A percentile compares a stretch with the other conserved stretches of the same genome.
Conservation (phyloP, 495 filamentous ascomycete genomes). For the Cercophora scortea region DNA sequence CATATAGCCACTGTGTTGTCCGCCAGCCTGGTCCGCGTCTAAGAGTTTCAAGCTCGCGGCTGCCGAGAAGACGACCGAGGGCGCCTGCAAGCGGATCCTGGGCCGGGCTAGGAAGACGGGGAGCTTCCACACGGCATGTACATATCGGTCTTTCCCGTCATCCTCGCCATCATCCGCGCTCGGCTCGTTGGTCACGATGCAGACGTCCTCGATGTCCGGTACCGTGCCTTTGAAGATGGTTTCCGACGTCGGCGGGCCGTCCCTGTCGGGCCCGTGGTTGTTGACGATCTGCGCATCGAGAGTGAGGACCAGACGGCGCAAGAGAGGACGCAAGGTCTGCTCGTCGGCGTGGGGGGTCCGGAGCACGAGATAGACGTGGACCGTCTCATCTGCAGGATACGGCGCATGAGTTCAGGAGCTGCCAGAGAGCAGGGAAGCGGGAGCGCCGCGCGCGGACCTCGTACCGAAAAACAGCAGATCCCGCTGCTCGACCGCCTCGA, state of each 20-base stretch:
- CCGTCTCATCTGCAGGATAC: constrained; percentile 59
- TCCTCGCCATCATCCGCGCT: constrained; percentile 25
- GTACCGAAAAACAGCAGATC: constrained; percentile 62
- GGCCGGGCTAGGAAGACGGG: constrained; percentile 71
- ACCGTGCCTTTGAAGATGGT: constrained; percentile 57
- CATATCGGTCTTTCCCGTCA: constrained; percentile 30
- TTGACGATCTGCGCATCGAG: constrained; percentile 68
- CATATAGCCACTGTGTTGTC: constrained; percentile 60
- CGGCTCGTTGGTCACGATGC: constrained; percentile 49
- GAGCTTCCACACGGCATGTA: constrained; percentile 75
- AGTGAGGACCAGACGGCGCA: constrained; percentile 56
- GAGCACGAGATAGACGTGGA: constrained; percentile 65
- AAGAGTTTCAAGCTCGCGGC: constrained; percentile 58
- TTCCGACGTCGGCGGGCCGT: constrained; percentile 49
- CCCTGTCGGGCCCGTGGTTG: constrained; percentile 36
- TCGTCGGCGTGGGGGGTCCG: constrained; percentile 57
- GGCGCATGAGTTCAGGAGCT: constrained; percentile 21
- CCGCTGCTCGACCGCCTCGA: constrained; percentile 40
- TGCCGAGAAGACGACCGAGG: constrained; percentile 68
- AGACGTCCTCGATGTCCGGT: constrained; percentile 51
- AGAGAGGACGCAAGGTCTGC: constrained; percentile 47
- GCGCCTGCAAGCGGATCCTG: constrained; percentile 67
- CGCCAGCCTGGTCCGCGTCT: constrained; percentile 39
- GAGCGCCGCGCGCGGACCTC: constrained; percentile 22
- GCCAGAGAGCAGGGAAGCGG: constrained; percentile 55